Evolutionary conservation across 306 rosid species (phyloP), one percentile per base, ranked within the genome.

Genomic region (Sesbania bispinosa): DNA sequence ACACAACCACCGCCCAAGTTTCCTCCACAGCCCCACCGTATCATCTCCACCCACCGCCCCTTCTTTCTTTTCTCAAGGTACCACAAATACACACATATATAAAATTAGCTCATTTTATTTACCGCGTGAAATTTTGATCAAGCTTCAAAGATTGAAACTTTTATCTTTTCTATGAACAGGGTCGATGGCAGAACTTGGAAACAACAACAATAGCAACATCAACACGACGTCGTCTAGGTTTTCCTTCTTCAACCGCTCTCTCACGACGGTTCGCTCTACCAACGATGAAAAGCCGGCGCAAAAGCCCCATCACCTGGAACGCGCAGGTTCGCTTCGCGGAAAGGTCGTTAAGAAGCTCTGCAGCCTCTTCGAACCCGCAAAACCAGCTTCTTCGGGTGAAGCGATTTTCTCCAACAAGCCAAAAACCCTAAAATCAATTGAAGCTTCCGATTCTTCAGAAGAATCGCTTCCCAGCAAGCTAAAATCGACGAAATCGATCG

Each of bases 271-370:
- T 48, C 62, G 73, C 39, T 0, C 81, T 0, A 8, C 66, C 33
- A 20, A 74, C 43, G 1, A 45, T 10, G 86, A 80, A 9, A 55
- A 75, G 5, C 43, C 81, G 21, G 38, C 82, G 51, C 81, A 52
- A 69, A 88, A 85, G 71, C 46, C 82, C 23, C 60, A 53, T 57
- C 42, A 42, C 55, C 59, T 90, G 20, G 92, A 81, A 0, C 92
- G 96, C 20, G 19, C 88, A 21, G 77, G 74, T 33, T 85, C 97
- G 21, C 66, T 92, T 13, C 88, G 83, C 32, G 98, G 98, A 20
- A 88, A 78, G 6, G 73, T 79, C 77, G 99, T 94, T 4, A 89
- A 83, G 83, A 85, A 85, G 80, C 90, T 94, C 26, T 79, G 99
- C 69, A 77, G 53, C 41, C 61, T 89, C 27, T 94, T 94, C 35